A percentile compares a stretch with the other conserved stretches of the same genome.
These are phyloP conservation scores for Bruguiera sexangula DNA, from an alignment of 345 rosid species.

Conservation along the genomic window DNA sequence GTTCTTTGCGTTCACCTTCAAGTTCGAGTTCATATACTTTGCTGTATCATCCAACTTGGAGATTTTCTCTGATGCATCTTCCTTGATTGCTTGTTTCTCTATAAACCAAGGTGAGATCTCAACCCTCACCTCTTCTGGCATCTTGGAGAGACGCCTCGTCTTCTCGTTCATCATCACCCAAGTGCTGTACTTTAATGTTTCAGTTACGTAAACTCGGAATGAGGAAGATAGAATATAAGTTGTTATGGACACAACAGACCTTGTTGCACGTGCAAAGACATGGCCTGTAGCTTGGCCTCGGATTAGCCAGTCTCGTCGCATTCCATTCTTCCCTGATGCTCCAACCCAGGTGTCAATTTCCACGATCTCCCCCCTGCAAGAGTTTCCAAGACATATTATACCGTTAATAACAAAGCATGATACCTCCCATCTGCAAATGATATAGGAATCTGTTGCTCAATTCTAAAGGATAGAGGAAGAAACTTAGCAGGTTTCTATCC, in stretches of 20 bases:
- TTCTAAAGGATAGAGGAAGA: too few relatives aligned
- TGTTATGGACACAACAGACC: conserved; percentile 23
- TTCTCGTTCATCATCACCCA: conserved; percentile 76
- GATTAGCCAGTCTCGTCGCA: conserved; percentile 65
- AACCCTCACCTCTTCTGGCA: conserved; percentile 60
- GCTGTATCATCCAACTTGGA: conserved; percentile 50
- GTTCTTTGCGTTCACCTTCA: conserved; percentile 37
- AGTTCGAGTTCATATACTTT: conserved; percentile 41
- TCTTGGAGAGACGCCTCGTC: conserved; percentile 63
- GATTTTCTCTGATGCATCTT: conserved; percentile 50
- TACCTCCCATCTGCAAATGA: too few relatives aligned
- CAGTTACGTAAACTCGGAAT: background rate
- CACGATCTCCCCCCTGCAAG: conserved; percentile 58
- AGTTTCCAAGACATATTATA: background rate
- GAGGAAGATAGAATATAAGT: background rate
- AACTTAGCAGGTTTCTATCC: too few relatives aligned
- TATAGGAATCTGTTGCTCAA: too few relatives aligned
- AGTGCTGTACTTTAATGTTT: conserved; percentile 36
- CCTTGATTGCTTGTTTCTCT: conserved; percentile 54
- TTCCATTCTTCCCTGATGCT: conserved; percentile 69
- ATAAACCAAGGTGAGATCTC: conserved; percentile 70
- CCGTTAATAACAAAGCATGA: too few relatives aligned
- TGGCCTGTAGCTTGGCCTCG: conserved; percentile 62
- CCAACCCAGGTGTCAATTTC: conserved; percentile 78
- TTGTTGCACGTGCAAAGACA: conserved; percentile 54